These are phyloP conservation scores for Ophiocordyceps camponoti-rufipedis DNA, from an alignment of 2,329 filamentous ascomycete species.

Conservation along the genomic window DNA sequence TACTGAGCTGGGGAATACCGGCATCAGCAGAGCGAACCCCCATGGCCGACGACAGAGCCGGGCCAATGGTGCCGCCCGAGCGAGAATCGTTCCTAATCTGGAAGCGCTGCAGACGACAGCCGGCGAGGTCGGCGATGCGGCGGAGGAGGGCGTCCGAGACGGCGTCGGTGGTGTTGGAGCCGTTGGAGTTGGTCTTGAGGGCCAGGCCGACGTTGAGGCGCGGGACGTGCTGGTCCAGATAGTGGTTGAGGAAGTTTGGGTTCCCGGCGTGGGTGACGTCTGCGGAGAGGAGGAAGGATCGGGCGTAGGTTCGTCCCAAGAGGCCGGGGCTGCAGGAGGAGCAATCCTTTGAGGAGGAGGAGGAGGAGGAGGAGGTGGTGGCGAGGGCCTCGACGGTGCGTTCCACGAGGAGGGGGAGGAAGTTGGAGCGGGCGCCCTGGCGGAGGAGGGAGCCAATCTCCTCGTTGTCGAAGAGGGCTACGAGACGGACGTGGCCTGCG, in stretches of 20 bases:
- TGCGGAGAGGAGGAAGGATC: conserved; percentile 79
- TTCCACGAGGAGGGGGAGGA: conserved; percentile 65
- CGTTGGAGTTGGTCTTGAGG: conserved; percentile 69
- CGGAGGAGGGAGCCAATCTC: conserved; percentile 85
- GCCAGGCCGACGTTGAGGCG: conserved; percentile 76
- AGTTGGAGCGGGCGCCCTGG: conserved; percentile 80
- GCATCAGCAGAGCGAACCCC: conserved; percentile 74
- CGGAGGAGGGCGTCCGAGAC: conserved; percentile 68
- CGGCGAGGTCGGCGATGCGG: conserved; percentile 58
- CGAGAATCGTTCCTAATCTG: conserved; percentile 87
- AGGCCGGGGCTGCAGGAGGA: conserved; percentile 36
- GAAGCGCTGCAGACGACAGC: conserved; percentile 63
- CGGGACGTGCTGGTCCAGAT: conserved; percentile 73
- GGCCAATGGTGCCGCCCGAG: conserved; percentile 87
- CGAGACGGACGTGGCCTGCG: conserved; percentile 65
- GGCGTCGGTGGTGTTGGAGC: conserved; percentile 89
- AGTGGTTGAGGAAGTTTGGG: conserved; percentile 75
- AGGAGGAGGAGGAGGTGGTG: conserved; percentile 1
- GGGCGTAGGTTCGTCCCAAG: conserved; percentile 68
- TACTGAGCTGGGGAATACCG: conserved; percentile 78
- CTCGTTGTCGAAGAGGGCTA: conserved; percentile 92
- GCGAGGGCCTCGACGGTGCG: conserved; percentile 53
- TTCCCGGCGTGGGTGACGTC: conserved; percentile 91
- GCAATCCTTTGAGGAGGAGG: conserved; percentile 5
- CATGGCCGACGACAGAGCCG: conserved; percentile 64